Conservation (phyloP, 345 rosid genomes). For the Aquilaria yunnanensis region DNA sequence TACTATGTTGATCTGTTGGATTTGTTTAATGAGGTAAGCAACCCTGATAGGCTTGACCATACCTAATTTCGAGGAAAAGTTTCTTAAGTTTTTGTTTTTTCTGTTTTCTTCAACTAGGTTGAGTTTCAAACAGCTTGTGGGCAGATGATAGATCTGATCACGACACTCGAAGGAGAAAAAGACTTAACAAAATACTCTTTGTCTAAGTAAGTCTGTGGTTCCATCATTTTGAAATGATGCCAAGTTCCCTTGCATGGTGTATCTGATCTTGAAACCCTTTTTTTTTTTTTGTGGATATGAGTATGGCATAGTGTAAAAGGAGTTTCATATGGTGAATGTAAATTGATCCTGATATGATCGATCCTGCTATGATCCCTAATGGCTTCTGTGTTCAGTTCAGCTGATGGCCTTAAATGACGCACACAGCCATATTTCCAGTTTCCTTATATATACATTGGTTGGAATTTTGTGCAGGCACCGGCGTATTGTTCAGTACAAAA, state of each 20-base stretch:
- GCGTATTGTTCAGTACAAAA: conserved; percentile 74
- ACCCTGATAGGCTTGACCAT: neutral
- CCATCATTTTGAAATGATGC: neutral
- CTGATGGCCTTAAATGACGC: neutral
- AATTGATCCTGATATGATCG: no score
- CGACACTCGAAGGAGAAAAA: conserved; percentile 61
- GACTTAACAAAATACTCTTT: conserved; percentile 61
- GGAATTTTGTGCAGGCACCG: conserved; percentile 50
- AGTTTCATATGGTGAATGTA: no score
- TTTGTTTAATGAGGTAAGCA: conserved; percentile 48
- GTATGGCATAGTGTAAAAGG: no score
- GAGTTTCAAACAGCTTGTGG: conserved; percentile 75
- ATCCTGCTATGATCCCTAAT: no score
- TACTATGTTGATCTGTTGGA: conserved; percentile 51
- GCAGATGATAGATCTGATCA: conserved; percentile 82
- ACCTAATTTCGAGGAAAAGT: neutral
- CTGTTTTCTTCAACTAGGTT: conserved; percentile 34
- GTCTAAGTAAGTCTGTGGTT: conserved; percentile 42
- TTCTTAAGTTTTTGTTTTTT: conserved; percentile 1
- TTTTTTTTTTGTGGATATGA: no score
- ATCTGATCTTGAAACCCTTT: no score
- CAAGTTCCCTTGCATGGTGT: no score
- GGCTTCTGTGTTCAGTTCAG: no score
- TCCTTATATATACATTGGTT: conserved; percentile 10
- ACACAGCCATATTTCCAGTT: neutral